Evolutionary conservation across 257 asterid species (phyloP).

Genomic region (Rehmannia glutinosa): DNA sequence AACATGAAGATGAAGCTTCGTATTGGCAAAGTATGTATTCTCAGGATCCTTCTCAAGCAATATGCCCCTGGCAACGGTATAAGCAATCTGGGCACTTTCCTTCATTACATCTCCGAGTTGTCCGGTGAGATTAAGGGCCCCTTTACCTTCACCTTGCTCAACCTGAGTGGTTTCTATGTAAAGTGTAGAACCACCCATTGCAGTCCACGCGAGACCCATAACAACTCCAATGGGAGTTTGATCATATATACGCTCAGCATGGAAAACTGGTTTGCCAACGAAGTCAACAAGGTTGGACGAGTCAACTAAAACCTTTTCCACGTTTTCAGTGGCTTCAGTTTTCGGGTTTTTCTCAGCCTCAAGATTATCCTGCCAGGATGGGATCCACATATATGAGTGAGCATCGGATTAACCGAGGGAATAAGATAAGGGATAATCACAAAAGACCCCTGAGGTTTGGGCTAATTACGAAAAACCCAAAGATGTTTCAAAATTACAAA

Average conservation of each 20-base stretch:
- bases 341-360: constrained; percentile 37
- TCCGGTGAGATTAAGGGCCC: constrained; percentile 70
- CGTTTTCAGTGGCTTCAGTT: constrained; percentile 28
- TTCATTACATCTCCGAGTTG: constrained; percentile 99
- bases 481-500: too few relatives aligned
- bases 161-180: constrained; percentile 71
- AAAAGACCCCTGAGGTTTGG: too few relatives aligned
- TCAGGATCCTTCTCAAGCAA: constrained; percentile 73
- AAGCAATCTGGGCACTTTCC: constrained; percentile 96
- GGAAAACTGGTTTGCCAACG: constrained; percentile 98
- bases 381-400: not conserved
- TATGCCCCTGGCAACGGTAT: constrained; percentile 78
- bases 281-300: constrained; percentile 67
- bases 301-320: constrained; percentile 63
- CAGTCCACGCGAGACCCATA: constrained; percentile 99
- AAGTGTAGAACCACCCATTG: constrained; percentile 99
- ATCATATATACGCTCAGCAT: constrained; percentile 85
- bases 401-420: not conserved
- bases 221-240: constrained; percentile 91
- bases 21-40: constrained; percentile 57
- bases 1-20: constrained; percentile 96
- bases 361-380: constrained; percentile 33
- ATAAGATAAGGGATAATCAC: too few relatives aligned
- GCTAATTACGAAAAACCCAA: too few relatives aligned
- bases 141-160: constrained; percentile 96